A percentile compares a stretch with the other conserved stretches of the same genome.
Evolutionary conservation across 352 stramenopile genomes (phyloP).

Genomic region (Globisporangium ultimum): DNA sequence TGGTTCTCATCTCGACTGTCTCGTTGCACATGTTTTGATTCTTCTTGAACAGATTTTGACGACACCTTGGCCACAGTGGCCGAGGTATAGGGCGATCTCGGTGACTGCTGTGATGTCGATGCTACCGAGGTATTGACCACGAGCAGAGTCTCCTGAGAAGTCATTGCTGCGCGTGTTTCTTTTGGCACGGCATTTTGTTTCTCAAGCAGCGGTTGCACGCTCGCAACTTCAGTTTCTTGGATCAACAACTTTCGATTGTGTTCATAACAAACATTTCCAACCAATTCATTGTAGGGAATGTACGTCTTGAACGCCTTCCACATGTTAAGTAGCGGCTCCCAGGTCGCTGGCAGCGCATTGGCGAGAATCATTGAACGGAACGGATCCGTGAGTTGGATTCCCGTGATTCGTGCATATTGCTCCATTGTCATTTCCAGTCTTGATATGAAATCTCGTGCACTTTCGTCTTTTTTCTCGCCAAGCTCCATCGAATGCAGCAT

Average conservation of each 20-base stretch:
- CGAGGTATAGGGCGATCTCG: background rate
- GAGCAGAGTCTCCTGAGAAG: background rate
- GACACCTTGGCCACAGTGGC: background rate
- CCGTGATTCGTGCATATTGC: conserved; percentile 33
- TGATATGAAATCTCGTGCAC: conserved; percentile 32
- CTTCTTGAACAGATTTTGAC: background rate
- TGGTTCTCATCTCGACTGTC: background rate
- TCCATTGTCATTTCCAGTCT: conserved; percentile 37
- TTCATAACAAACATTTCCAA: conserved; percentile 28
- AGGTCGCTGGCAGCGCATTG: conserved; percentile 29
- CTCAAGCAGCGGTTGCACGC: background rate
- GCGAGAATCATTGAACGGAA: conserved; percentile 35
- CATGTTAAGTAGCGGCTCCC: conserved; percentile 21
- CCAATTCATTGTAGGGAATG: conserved; percentile 37
- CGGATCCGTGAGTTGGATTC: conserved; percentile 35
- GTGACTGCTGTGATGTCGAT: background rate
- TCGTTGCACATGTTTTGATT: conserved; percentile 1
- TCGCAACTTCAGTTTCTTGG: conserved; percentile 16
- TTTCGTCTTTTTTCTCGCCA: conserved; percentile 32
- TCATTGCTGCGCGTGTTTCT: background rate
- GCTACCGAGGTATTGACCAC: background rate
- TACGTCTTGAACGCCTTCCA: conserved; percentile 36
- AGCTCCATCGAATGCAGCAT: conserved; percentile 39
- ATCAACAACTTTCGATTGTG: conserved; percentile 15
- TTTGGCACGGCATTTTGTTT: too few relatives aligned